These are phyloP conservation scores for Adansonia rubrostipa DNA, from an alignment of 441 rosid genomes.

Conservation along the genomic window DNA sequence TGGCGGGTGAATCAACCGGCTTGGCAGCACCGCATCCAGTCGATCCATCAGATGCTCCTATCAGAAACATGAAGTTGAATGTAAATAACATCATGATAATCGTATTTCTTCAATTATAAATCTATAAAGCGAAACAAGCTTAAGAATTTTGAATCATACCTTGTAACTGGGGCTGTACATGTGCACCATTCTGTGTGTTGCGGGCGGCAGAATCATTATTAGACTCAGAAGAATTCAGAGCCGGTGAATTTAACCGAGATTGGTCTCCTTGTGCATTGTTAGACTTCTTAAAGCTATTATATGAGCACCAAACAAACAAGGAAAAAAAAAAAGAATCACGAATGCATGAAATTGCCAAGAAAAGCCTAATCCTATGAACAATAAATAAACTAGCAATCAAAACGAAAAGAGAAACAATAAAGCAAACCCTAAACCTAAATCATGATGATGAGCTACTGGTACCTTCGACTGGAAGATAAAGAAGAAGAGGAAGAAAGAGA, in stretches of 20 bases:
- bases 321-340: neutral
- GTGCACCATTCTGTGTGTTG: constrained; percentile 63
- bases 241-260: constrained; percentile 52
- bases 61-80: constrained; percentile 23
- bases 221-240: constrained; percentile 52
- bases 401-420: neutral
- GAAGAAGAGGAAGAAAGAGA: constrained; percentile 44
- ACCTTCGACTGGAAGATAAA: constrained; percentile 58
- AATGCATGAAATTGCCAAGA: neutral
- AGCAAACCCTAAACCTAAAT: neutral
- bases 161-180: constrained; percentile 54
- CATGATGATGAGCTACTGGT: neutral
- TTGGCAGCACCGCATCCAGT: constrained; percentile 41
- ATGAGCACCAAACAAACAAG: neutral
- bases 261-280: constrained; percentile 14
- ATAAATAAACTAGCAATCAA: constrained; percentile 12
- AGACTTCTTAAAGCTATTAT: constrained; percentile 47
- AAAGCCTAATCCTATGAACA: constrained; percentile 17
- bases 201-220: constrained; percentile 43
- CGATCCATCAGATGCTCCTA: constrained; percentile 59
- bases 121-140: neutral
- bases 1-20: constrained; percentile 47
- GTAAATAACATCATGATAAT: constrained; percentile 10
- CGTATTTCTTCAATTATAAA: neutral
- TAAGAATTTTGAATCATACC: constrained; percentile 46